These are phyloP conservation scores for Boletus reticuloceps DNA, from an alignment of 768 basidiomycete genomes.

Conservation along the genomic window DNA sequence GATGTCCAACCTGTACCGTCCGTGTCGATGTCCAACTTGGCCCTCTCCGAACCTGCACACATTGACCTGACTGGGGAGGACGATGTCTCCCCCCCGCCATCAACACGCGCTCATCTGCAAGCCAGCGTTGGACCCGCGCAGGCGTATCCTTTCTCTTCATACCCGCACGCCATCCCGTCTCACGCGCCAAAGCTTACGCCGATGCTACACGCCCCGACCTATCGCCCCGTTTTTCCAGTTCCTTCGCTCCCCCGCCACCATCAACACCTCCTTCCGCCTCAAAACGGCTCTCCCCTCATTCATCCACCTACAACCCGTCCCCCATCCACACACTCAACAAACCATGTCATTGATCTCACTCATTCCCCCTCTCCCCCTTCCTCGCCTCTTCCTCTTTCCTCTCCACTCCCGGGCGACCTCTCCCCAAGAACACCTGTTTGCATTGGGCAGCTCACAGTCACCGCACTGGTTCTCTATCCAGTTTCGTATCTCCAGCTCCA, in stretches of 20 bases:
- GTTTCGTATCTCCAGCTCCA: slow-evolving; percentile 59
- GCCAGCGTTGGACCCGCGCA: slow-evolving; percentile 42
- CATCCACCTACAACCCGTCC: slow-evolving; percentile 19
- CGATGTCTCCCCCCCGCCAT: slow-evolving; percentile 40
- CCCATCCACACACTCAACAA: slow-evolving; percentile 28
- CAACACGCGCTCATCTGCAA: slow-evolving; percentile 32
- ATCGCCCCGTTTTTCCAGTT: slow-evolving; percentile 53
- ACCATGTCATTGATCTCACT: slow-evolving; percentile 76
- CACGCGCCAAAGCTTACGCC: slow-evolving; percentile 25
- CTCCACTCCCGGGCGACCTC: slow-evolving; percentile 51
- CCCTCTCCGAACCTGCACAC: slow-evolving; percentile 45
- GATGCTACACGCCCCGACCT: slow-evolving; percentile 28
- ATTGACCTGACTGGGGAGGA: slow-evolving; percentile 76
- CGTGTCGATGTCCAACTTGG: slow-evolving; percentile 36
- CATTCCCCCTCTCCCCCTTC: slow-evolving; percentile 55
- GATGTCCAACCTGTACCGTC: slow-evolving; percentile 27
- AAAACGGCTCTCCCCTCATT: slow-evolving; percentile 23
- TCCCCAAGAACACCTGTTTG: slow-evolving; percentile 84
- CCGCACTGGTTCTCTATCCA: slow-evolving; percentile 84
- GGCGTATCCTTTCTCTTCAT: slow-evolving; percentile 21
- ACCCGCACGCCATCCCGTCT: slow-evolving; percentile 23
- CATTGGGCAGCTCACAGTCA: slow-evolving; percentile 80
- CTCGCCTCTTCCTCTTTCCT: slow-evolving; percentile 31
- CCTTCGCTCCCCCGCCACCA: slow-evolving; percentile 32
- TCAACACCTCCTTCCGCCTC: slow-evolving; percentile 22